phyloP scores from a whole-genome alignment of 2,329 filamentous ascomycete genomes.

The Orbilia quercus region DNA sequence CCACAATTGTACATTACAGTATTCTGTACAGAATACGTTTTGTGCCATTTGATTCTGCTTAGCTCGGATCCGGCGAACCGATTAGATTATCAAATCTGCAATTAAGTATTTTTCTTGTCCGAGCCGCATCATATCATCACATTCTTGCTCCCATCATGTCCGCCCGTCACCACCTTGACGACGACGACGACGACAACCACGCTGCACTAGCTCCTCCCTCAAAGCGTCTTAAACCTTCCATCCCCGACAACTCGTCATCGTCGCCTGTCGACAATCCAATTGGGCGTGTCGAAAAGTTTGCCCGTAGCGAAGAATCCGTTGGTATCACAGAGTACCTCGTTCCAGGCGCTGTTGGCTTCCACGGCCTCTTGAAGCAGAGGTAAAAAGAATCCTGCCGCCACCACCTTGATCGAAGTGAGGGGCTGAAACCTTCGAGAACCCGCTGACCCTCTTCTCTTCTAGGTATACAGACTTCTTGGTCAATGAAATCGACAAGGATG shows the following conservation, averaged over 20 bases:
- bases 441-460: conserved; percentile 20
- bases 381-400: conserved; percentile 59
- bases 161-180: conserved; percentile 23
- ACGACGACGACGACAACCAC: conserved; percentile 34
- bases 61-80: conserved; percentile 25
- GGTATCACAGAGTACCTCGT: conserved; percentile 75
- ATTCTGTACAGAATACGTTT: no score
- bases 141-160: background rate
- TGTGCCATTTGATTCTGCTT: conserved; percentile 4
- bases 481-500: conserved; percentile 83
- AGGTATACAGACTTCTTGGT: conserved; percentile 93
- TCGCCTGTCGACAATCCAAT: conserved; percentile 2
- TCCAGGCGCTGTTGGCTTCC: conserved; percentile 70
- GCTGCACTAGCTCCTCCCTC: conserved; percentile 46
- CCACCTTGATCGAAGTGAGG: conserved; percentile 10
- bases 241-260: conserved; percentile 4
- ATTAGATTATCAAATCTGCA: conserved; percentile 6
- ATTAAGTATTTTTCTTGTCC: no score
- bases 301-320: conserved; percentile 61
- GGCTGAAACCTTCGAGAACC: conserved; percentile 15
- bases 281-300: conserved; percentile 48
- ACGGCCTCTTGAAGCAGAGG: conserved; percentile 76
- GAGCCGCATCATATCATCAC: conserved; percentile 23
- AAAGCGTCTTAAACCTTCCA: conserved; percentile 48
- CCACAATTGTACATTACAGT: no score